Evolutionary conservation across 2,329 filamentous ascomycete genomes (phyloP).

Genomic region (Cercospora sp.): DNA sequence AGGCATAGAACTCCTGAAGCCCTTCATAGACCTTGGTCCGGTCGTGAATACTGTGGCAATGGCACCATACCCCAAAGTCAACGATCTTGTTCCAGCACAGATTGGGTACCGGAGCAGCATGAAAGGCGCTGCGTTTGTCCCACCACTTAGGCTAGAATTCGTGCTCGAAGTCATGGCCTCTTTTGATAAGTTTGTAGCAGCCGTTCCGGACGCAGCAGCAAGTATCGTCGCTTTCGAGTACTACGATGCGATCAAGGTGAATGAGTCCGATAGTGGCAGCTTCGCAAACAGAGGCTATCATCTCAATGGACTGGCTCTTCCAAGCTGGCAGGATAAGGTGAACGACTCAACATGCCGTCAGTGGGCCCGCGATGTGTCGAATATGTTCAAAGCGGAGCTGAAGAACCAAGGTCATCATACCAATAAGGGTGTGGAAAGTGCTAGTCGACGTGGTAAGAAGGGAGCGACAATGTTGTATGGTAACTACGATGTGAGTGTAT

Average conservation of each 20-base stretch:
- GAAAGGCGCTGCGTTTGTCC: slow-evolving; percentile 33
- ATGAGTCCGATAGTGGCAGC: slow-evolving; percentile 26
- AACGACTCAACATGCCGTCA: slow-evolving; percentile 33
- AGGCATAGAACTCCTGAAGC: slow-evolving; percentile 27
- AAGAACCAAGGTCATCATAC: slow-evolving; percentile 25
- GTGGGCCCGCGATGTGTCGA: slow-evolving; percentile 34
- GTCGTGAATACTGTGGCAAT: slow-evolving; percentile 28
- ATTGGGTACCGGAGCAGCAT: slow-evolving; percentile 31
- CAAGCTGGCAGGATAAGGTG: slow-evolving; percentile 34
- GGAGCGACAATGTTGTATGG: slow-evolving; percentile 35
- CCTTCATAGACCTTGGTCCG: slow-evolving; percentile 30
- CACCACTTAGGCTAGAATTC: slow-evolving; percentile 30
- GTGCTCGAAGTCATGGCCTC: slow-evolving; percentile 26
- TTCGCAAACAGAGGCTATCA: slow-evolving; percentile 36
- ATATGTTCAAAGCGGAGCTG: slow-evolving; percentile 33
- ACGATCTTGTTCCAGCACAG: slow-evolving; percentile 28
- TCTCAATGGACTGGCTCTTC: slow-evolving; percentile 35
- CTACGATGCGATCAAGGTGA: slow-evolving; percentile 31
- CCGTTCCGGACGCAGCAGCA: slow-evolving; percentile 26
- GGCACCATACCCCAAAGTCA: slow-evolving; percentile 29
- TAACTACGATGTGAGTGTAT: slow-evolving; percentile 34
- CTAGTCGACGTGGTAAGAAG: slow-evolving; percentile 31
- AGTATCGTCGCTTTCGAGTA: slow-evolving; percentile 33
- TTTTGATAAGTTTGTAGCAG: slow-evolving; percentile 27
- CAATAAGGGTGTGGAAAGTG: slow-evolving; percentile 25